phyloP scores from a whole-genome alignment of 2,329 filamentous ascomycete species.

The Tolypocladium guangdongense region DNA sequence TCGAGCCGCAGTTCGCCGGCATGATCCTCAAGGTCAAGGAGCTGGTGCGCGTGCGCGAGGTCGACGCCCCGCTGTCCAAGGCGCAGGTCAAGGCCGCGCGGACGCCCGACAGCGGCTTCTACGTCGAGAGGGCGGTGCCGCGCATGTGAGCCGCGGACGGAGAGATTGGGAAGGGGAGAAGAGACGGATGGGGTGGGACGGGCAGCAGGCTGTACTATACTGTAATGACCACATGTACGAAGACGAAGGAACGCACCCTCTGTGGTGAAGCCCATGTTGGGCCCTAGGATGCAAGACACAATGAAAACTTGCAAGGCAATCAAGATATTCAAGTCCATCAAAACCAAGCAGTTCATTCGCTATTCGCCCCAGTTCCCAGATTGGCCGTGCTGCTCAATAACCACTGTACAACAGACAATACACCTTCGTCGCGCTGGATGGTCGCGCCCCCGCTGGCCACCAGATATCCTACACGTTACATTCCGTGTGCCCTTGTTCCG shows the following conservation, averaged over 20 bases:
- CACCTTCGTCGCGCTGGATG: neutral
- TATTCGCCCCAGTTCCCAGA: neutral
- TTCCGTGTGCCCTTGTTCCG: neutral
- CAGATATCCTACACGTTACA: neutral
- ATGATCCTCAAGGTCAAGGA: conserved; percentile 94
- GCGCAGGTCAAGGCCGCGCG: conserved; percentile 59
- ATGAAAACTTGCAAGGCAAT: neutral
- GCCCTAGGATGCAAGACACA: neutral
- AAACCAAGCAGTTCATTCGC: neutral
- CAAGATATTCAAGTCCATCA: neutral
- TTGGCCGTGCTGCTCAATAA: neutral
- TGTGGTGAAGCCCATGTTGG: neutral
- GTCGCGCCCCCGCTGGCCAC: neutral
- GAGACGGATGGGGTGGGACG: neutral
- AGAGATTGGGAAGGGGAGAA: neutral
- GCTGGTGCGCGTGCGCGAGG: conserved; percentile 72
- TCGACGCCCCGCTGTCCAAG: conserved; percentile 52
- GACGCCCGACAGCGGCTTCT: conserved; percentile 71
- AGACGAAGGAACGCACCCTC: neutral
- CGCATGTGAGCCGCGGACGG: conserved; percentile 6
- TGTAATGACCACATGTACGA: conserved; percentile 12
- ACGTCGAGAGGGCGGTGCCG: conserved; percentile 50
- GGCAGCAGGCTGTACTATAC: conserved; percentile 17
- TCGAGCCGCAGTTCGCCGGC: conserved; percentile 69
- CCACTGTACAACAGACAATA: neutral